phyloP scores from a whole-genome alignment of 2,329 filamentous ascomycete species.

The Periconia sp. region DNA sequence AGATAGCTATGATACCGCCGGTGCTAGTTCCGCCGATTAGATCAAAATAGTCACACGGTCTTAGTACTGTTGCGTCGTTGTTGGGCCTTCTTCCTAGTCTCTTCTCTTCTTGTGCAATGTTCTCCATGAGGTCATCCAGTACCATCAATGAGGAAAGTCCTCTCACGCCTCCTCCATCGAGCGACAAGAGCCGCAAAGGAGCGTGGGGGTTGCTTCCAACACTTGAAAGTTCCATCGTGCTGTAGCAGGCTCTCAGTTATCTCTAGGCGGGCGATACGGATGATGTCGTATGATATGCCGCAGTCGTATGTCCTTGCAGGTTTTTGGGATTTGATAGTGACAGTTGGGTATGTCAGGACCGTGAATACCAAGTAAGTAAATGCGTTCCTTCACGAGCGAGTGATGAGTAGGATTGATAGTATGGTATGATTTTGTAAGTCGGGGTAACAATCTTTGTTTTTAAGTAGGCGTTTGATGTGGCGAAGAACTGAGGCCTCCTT shows the following conservation, averaged over 20 bases:
- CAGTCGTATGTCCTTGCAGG: too few relatives aligned
- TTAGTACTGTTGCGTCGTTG: conserved; percentile 31
- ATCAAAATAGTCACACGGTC: conserved; percentile 46
- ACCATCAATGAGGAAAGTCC: conserved; percentile 43
- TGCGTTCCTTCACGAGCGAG: too few relatives aligned
- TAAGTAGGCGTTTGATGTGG: neutral
- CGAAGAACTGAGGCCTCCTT: neutral
- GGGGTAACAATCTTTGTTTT: neutral
- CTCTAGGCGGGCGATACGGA: neutral
- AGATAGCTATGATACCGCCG: conserved; percentile 44
- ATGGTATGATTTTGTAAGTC: too few relatives aligned
- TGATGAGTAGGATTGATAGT: too few relatives aligned
- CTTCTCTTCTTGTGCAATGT: conserved; percentile 42
- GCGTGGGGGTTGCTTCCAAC: conserved; percentile 34
- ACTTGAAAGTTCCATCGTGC: conserved; percentile 27
- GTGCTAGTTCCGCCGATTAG: conserved; percentile 45
- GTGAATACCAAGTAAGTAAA: too few relatives aligned
- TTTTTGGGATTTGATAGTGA: too few relatives aligned
- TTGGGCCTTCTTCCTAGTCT: conserved; percentile 30
- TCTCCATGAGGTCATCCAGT: conserved; percentile 44
- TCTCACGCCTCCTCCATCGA: conserved; percentile 44
- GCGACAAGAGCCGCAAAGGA: conserved; percentile 36
- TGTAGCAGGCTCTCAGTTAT: neutral
- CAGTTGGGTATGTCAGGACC: too few relatives aligned
- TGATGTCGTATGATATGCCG: neutral